These are phyloP conservation scores for Agrostemma githago DNA, from an alignment of 148 eudicot species.

Conservation along the genomic window DNA sequence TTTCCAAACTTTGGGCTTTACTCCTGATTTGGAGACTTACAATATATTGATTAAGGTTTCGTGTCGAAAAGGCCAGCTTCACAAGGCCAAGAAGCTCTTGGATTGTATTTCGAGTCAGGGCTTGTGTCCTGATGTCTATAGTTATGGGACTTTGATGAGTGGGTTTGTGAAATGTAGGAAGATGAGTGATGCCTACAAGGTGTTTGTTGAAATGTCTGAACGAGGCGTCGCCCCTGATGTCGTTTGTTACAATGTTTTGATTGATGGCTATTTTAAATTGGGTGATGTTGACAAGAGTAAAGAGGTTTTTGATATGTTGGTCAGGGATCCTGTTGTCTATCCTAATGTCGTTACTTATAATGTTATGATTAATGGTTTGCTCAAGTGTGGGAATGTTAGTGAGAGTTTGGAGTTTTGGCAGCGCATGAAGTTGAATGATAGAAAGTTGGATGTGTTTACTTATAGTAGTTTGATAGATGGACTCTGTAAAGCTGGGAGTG, in stretches of 20 bases:
- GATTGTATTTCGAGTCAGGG: constrained; percentile 47
- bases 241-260: constrained; percentile 62
- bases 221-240: constrained; percentile 61
- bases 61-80: constrained; percentile 50
- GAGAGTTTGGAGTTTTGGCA: constrained; percentile 57
- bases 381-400: constrained; percentile 51
- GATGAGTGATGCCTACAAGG: constrained; percentile 35
- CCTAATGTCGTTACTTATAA: constrained; percentile 74
- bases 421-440: constrained; percentile 57
- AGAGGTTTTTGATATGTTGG: constrained; percentile 55
- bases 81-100: constrained; percentile 44
- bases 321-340: constrained; percentile 35
- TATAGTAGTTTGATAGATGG: constrained; percentile 68
- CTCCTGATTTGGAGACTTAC: constrained; percentile 57
- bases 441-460: constrained; percentile 58
- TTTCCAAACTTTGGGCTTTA: constrained; percentile 39
- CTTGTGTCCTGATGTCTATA: constrained; percentile 53
- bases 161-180: constrained; percentile 55
- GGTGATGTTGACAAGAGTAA: constrained; percentile 42
- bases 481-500: constrained; percentile 58
- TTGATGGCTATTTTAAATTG: constrained; percentile 66
- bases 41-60: constrained; percentile 65
- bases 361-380: constrained; percentile 67
- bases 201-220: constrained; percentile 80
- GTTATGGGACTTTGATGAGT: constrained; percentile 60